phyloP scores from a whole-genome alignment of 257 asterid species.

The Gentiana straminea region DNA sequence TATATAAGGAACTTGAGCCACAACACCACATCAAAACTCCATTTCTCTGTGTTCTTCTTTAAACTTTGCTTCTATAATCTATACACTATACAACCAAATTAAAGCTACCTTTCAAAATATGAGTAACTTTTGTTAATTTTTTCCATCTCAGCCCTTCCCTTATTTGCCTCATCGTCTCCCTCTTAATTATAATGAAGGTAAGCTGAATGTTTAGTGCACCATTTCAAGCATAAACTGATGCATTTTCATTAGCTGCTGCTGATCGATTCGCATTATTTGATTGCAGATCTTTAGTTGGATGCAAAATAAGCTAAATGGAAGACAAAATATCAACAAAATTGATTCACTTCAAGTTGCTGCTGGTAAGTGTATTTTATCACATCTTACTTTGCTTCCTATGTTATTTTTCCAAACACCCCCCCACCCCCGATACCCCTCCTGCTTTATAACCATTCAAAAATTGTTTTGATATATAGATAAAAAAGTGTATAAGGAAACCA shows the following conservation, averaged over 20 bases:
- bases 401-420: too few relatives aligned
- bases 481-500: constrained; percentile 8
- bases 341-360: constrained; percentile 13
- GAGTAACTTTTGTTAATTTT: too few relatives aligned
- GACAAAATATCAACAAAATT: constrained; percentile 17
- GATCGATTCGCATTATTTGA: constrained; percentile 1
- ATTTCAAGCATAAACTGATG: not conserved
- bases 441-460: too few relatives aligned
- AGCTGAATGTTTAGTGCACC: not conserved
- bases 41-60: too few relatives aligned
- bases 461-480: too few relatives aligned
- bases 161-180: constrained; percentile 5
- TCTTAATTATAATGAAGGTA: constrained; percentile 47
- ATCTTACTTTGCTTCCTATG: not conserved
- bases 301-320: constrained; percentile 41
- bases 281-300: constrained; percentile 70
- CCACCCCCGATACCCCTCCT: too few relatives aligned
- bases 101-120: too few relatives aligned
- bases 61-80: too few relatives aligned
- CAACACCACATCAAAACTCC: too few relatives aligned
- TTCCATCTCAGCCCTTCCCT: too few relatives aligned
- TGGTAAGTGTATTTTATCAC: constrained; percentile 25
- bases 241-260: not conserved
- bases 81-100: too few relatives aligned
- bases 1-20: too few relatives aligned